These are phyloP conservation scores for Xylaria palmicola DNA, from an alignment of 495 filamentous ascomycete species.

Conservation along the genomic window DNA sequence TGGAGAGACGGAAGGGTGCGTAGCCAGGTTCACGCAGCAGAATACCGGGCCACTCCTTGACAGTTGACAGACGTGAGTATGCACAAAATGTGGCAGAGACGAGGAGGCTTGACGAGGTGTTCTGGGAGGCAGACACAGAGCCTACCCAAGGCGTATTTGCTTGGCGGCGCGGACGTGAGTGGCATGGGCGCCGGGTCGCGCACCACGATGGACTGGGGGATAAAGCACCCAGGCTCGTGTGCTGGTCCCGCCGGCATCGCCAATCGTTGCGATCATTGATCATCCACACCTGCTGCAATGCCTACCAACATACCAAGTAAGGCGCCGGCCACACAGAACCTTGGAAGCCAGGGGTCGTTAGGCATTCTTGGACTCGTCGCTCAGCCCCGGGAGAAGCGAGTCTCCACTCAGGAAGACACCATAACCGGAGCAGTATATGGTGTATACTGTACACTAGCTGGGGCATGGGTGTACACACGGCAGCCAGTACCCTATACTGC, in stretches of 20 bases:
- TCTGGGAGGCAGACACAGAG: constrained; percentile 16
- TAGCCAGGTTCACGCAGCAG: not conserved
- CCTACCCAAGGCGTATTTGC: constrained; percentile 6
- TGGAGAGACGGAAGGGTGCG: not conserved
- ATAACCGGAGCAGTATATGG: not conserved
- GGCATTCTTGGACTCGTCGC: constrained; percentile 29
- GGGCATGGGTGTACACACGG: not conserved
- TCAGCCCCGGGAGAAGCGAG: constrained; percentile 30
- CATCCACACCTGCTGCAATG: constrained; percentile 15
- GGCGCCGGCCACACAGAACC: constrained; percentile 3
- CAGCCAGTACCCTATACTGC: not conserved
- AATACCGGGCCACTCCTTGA: not conserved
- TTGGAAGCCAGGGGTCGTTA: constrained; percentile 23
- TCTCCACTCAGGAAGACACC: constrained; percentile 23
- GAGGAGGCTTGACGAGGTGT: constrained; percentile 17
- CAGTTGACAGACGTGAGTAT: not conserved
- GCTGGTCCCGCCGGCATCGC: constrained; percentile 18
- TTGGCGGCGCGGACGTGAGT: constrained; percentile 1
- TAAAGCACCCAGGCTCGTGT: not conserved
- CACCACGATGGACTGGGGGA: constrained; percentile 26
- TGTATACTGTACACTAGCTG: not conserved
- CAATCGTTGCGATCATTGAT: constrained; percentile 29
- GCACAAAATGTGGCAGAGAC: constrained; percentile 15
- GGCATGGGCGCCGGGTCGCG: constrained; percentile 14
- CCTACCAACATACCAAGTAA: constrained; percentile 1